These are phyloP conservation scores for Diaporthe sp. DNA, from an alignment of 2,329 filamentous ascomycete genomes.

Conservation along the genomic window DNA sequence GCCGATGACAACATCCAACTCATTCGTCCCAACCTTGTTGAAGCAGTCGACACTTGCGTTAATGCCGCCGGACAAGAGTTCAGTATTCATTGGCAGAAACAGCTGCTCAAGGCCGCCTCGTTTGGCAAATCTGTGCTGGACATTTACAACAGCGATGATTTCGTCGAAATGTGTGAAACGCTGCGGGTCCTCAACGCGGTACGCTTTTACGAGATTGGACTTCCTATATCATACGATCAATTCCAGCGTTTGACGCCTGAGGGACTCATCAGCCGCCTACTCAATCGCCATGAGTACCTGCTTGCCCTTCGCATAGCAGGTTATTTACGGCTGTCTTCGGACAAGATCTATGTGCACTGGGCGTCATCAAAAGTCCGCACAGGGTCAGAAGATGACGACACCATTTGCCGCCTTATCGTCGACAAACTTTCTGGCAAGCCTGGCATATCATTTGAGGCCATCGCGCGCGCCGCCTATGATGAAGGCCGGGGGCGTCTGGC, in stretches of 20 bases:
- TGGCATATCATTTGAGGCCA: conserved; percentile 95
- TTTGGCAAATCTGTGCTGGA: conserved; percentile 98
- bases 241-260: conserved; percentile 93
- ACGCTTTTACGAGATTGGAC: conserved; percentile 89
- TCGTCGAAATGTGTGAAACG: conserved; percentile 98
- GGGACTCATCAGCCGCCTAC: conserved; percentile 85
- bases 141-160: conserved; percentile 97
- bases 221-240: conserved; percentile 94
- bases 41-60: conserved; percentile 94
- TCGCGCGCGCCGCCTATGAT: conserved; percentile 92
- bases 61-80: conserved; percentile 95
- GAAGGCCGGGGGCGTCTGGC: conserved; percentile 92
- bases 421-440: conserved; percentile 88
- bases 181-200: conserved; percentile 93
- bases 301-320: conserved; percentile 90
- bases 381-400: conserved; percentile 88
- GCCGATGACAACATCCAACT: conserved; percentile 98
- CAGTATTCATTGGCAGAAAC: conserved; percentile 92
- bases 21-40: conserved; percentile 87
- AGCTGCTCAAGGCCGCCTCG: conserved; percentile 94
- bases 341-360: conserved; percentile 97
- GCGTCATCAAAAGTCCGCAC: conserved; percentile 92
- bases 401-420: conserved; percentile 88
- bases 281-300: conserved; percentile 92
- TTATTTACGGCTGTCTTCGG: conserved; percentile 87